Percentiles rank a stretch among this genome's conserved stretches.
phyloP scores from a whole-genome alignment of 345 rosid genomes.

The Barbarea vulgaris region DNA sequence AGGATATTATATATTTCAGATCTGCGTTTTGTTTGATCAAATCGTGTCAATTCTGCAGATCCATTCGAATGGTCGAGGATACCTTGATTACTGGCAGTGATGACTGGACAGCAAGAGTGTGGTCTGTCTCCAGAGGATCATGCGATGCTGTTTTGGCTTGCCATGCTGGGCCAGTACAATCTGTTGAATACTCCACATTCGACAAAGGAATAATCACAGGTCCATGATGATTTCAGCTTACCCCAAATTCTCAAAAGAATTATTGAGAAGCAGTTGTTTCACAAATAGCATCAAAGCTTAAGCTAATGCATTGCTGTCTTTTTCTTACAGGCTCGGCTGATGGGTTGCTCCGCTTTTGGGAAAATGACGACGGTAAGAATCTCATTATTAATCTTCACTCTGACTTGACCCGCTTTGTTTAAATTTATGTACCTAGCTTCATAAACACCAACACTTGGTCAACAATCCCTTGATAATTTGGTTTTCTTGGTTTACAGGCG shows the following conservation, averaged over 20 bases:
- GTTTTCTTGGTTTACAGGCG: slow-evolving; percentile 49
- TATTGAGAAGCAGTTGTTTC: not conserved
- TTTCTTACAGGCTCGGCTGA: slow-evolving; percentile 85
- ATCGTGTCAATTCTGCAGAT: slow-evolving; percentile 56
- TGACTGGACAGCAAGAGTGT: slow-evolving; percentile 99
- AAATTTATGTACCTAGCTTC: not conserved
- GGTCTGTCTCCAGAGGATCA: slow-evolving; percentile 93
- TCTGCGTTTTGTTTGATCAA: slow-evolving; percentile 20
- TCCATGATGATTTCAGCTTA: slow-evolving; percentile 29
- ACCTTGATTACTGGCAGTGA: slow-evolving; percentile 95
- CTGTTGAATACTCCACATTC: slow-evolving; percentile 78
- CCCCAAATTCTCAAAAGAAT: not conserved
- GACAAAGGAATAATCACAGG: slow-evolving; percentile 98
- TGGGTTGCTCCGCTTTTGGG: slow-evolving; percentile 99
- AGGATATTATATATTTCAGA: not conserved
- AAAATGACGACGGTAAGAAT: slow-evolving; percentile 80
- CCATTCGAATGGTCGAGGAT: slow-evolving; percentile 94
- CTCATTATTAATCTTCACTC: slow-evolving; percentile 7
- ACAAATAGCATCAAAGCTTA: slow-evolving; percentile 19
- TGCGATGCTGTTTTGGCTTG: slow-evolving; percentile 95
- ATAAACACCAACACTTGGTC: not conserved
- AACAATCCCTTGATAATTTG: not conserved
- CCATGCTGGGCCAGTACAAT: slow-evolving; percentile 88
- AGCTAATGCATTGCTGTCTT: slow-evolving; percentile 12
- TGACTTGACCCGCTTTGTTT: not conserved